These are phyloP conservation scores for Myxozyma monticola DNA, from an alignment of 805 yeast genomes.

Conservation along the genomic window DNA sequence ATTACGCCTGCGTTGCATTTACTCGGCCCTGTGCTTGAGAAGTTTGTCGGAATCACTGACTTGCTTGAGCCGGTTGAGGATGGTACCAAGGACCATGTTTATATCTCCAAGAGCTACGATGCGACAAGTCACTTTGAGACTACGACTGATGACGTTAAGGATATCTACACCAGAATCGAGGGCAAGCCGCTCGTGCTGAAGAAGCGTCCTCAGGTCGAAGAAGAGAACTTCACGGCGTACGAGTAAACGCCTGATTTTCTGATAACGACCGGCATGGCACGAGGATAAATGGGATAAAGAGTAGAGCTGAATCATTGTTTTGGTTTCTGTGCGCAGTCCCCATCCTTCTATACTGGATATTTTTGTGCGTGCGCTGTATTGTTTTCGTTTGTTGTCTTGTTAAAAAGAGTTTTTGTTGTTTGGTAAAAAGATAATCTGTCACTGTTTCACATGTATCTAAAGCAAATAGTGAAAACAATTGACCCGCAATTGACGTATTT, in stretches of 20 bases:
- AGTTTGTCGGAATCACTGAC: conserved; percentile 92
- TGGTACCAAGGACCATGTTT: conserved; percentile 77
- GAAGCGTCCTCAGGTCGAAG: conserved; percentile 61
- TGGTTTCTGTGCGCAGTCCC: no score
- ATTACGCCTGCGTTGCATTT: conserved; percentile 91
- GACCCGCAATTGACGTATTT: neutral
- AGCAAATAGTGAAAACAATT: neutral
- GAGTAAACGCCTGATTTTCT: conserved; percentile 9
- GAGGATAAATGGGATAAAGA: no score
- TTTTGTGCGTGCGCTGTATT: no score
- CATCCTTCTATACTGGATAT: no score
- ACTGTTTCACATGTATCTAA: neutral
- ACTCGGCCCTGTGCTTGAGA: conserved; percentile 74
- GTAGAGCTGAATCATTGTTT: no score
- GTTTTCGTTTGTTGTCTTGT: no score
- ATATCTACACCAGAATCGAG: conserved; percentile 83
- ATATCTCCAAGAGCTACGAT: conserved; percentile 85
- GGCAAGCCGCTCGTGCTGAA: conserved; percentile 89
- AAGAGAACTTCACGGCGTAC: conserved; percentile 42
- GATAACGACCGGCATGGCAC: no score
- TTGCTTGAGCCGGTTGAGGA: conserved; percentile 82
- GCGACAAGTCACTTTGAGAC: conserved; percentile 94
- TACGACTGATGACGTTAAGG: conserved; percentile 95
- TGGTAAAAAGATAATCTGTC: no score
- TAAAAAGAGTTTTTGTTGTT: no score